A percentile compares a stretch with the other conserved stretches of the same genome.
phyloP scores from a whole-genome alignment of 1,139 yeast genomes.

The Meyerozyma smithsonii region DNA sequence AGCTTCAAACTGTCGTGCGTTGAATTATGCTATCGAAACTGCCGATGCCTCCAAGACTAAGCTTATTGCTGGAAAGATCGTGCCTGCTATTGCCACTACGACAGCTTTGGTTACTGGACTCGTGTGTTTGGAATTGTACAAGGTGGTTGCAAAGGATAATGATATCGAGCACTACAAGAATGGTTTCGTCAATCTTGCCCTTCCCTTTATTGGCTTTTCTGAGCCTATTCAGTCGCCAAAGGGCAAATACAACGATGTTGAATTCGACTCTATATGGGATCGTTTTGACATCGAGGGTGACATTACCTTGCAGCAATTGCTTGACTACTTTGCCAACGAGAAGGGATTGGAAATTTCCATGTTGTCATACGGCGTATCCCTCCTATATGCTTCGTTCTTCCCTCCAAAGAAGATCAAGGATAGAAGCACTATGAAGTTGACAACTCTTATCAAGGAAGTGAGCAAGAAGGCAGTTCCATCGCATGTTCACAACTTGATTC shows the following conservation, averaged over 20 bases:
- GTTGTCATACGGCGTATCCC: constrained; percentile 88
- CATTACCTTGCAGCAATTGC: constrained; percentile 67
- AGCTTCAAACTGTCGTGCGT: constrained; percentile 93
- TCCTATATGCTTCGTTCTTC: constrained; percentile 88
- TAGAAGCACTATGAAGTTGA: constrained; percentile 60
- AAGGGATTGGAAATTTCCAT: constrained; percentile 86
- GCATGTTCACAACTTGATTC: constrained; percentile 70
- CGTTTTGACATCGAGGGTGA: constrained; percentile 81
- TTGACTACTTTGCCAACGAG: constrained; percentile 70
- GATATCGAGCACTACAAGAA: constrained; percentile 87
- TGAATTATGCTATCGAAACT: constrained; percentile 79
- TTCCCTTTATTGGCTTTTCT: constrained; percentile 94
- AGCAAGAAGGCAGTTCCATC: constrained; percentile 80
- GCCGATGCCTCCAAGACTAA: constrained; percentile 75
- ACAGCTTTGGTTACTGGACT: constrained; percentile 95
- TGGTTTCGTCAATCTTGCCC: constrained; percentile 89
- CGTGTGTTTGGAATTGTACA: constrained; percentile 86
- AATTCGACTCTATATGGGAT: constrained; percentile 91
- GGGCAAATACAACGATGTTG: constrained; percentile 74
- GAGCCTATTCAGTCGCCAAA: constrained; percentile 89
- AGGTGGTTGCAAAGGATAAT: constrained; percentile 70
- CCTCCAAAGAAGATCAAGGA: constrained; percentile 88
- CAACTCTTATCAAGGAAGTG: constrained; percentile 73
- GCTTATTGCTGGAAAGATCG: constrained; percentile 88
- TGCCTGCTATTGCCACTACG: constrained; percentile 98